Evolutionary conservation across 176 grass and related monocot genomes (phyloP).

Genomic region (Ensete ventricosum): DNA sequence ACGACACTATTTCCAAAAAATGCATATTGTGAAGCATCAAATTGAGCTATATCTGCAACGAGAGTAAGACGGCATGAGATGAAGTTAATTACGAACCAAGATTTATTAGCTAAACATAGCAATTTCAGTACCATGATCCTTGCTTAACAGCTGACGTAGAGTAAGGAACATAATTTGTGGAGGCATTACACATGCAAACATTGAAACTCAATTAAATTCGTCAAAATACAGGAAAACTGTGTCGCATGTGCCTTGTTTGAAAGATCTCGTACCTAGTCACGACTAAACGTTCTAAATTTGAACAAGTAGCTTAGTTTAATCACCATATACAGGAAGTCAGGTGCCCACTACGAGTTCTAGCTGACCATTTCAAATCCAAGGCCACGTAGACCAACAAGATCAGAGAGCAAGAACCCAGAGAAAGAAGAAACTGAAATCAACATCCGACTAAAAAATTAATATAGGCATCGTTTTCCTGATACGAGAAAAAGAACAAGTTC

Average conservation of each 20-base stretch:
- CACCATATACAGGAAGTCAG: neutral
- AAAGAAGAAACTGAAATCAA: neutral
- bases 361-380: neutral
- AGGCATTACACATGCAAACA: no score
- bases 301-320: neutral
- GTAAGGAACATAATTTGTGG: no score
- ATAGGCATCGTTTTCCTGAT: neutral
- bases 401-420: no score
- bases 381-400: neutral
- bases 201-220: no score
- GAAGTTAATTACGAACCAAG: neutral
- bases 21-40: neutral
- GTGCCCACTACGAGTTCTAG: neutral
- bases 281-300: neutral
- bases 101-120: neutral
- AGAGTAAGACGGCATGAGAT: neutral
- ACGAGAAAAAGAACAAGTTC: neutral
- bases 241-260: neutral
- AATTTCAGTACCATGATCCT: neutral
- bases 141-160: no score
- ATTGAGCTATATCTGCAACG: neutral
- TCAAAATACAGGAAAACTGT: neutral
- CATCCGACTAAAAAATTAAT: neutral
- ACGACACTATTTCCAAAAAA: neutral
- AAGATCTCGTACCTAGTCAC: neutral